Evolutionary conservation across 2,329 filamentous ascomycete genomes (phyloP), one percentile per base, ranked within the genome.

Genomic region (Piedraia hortae): DNA sequence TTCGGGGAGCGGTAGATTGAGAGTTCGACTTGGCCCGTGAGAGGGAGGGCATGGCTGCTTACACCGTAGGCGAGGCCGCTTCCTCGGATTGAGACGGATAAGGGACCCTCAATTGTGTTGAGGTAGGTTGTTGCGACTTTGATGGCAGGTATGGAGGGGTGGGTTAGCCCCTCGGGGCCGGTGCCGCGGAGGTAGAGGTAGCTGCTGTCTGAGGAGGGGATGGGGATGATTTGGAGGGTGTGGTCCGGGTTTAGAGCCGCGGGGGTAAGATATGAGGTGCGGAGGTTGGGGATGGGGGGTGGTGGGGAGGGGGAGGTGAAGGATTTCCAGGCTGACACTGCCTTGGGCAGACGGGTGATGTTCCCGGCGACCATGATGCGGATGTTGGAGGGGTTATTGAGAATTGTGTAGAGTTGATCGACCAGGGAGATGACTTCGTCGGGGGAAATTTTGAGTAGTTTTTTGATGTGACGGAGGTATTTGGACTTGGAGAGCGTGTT

Each of bases 21-120:
- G 48, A 88, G 88, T 28, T 74, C 68, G 22, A 91, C 50, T 21
- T 73, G 62, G 3, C 82, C 85, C 1, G 64, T 66, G 37, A 85
- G 75, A 13, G 74, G 51, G 37, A 75, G 71, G 20, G 72, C 67
- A 19, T 58, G 58, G 39, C 93, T 89, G 35, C 60, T 64, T 1
- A 72, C 69, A 23, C 80, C 80, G 39, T 97, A 97, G 1, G 85
- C 85, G 23, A 93, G 65, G 19, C 85, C 85, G 19, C 75, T 85
- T 25, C 85, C 85, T 20, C 85, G 75, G 21, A 93, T 73, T 0
- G 77, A 75, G 30, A 71, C 71, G 82, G 85, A 93, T 14, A 97
- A 62, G 1, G 85, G 85, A 0, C 85, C 85, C 45, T 97, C 85
- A 10, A 88, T 72, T 1, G 78, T 68, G 39, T 91, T 80, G 28